Evolutionary conservation across 2,329 filamentous ascomycete species (phyloP).

Genomic region (Anisogramma anomala): DNA sequence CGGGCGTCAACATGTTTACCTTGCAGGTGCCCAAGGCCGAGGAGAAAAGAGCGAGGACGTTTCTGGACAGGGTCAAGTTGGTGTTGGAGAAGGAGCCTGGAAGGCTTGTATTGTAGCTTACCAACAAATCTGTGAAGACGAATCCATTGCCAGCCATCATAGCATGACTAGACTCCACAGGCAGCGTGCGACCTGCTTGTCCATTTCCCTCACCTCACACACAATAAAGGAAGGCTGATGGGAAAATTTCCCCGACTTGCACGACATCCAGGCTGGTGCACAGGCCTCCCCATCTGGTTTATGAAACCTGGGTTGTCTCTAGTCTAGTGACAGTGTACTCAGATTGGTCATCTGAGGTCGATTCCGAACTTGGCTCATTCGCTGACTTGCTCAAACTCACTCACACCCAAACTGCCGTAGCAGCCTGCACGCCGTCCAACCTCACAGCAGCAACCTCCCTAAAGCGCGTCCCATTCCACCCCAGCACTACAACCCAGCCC

Average conservation of each 20-base stretch:
- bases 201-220: too few relatives aligned
- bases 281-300: too few relatives aligned
- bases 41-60: constrained; percentile 67
- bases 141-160: too few relatives aligned
- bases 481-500: constrained; percentile 13
- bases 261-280: too few relatives aligned
- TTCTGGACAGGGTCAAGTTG: constrained; percentile 75
- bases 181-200: neutral
- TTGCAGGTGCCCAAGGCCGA: constrained; percentile 69
- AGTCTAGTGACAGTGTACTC: too few relatives aligned
- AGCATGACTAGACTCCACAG: constrained; percentile 9
- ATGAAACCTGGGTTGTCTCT: too few relatives aligned
- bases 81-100: constrained; percentile 73
- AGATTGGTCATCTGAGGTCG: too few relatives aligned
- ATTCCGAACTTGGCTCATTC: too few relatives aligned
- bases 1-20: constrained; percentile 66
- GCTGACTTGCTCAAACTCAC: constrained; percentile 16
- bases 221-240: too few relatives aligned
- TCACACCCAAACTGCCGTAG: constrained; percentile 25
- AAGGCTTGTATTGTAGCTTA: too few relatives aligned
- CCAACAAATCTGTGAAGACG: constrained; percentile 36
- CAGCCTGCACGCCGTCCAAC: constrained; percentile 7
- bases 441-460: constrained; percentile 8
- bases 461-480: constrained; percentile 16
- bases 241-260: too few relatives aligned